Conservation (phyloP, 768 basidiomycete genomes). For the Baorangia bicolor region DNA sequence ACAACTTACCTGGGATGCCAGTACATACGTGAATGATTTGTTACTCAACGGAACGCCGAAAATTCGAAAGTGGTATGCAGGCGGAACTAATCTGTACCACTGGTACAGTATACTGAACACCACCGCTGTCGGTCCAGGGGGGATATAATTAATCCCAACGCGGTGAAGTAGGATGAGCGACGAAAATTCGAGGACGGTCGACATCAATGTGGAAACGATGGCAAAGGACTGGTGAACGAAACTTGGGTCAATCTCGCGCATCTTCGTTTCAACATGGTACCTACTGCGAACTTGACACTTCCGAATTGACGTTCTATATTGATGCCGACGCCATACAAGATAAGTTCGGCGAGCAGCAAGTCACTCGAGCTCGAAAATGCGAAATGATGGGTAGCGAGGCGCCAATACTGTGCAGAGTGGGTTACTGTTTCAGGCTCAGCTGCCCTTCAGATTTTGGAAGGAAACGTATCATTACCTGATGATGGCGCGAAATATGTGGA, state of each 20-base stretch:
- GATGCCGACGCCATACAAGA: slow-evolving; percentile 70
- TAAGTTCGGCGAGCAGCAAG: slow-evolving; percentile 69
- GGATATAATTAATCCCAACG: slow-evolving; percentile 68
- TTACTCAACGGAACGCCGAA: slow-evolving; percentile 74
- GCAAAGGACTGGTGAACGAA: slow-evolving; percentile 62
- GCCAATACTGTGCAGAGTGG: slow-evolving; percentile 69
- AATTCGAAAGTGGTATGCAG: slow-evolving; percentile 71
- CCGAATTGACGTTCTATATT: slow-evolving; percentile 86
- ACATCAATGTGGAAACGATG: slow-evolving; percentile 63
- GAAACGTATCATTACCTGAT: slow-evolving; percentile 57
- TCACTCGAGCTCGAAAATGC: slow-evolving; percentile 86
- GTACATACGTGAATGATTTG: slow-evolving; percentile 70
- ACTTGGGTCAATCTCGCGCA: slow-evolving; percentile 2
- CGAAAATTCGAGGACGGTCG: slow-evolving; percentile 66
- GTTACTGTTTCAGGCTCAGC: slow-evolving; percentile 34
- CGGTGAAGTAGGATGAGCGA: slow-evolving; percentile 64
- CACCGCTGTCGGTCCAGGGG: slow-evolving; percentile 72
- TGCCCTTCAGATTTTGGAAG: slow-evolving; percentile 9
- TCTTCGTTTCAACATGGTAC: slow-evolving; percentile 23
- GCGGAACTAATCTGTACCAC: slow-evolving; percentile 74
- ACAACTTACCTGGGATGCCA: slow-evolving; percentile 65
- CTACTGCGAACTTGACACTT: slow-evolving; percentile 81
- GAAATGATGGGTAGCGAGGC: slow-evolving; percentile 68
- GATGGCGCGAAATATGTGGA: slow-evolving; percentile 86
- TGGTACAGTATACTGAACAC: slow-evolving; percentile 84